A percentile compares a stretch with the other conserved stretches of the same genome.
phyloP scores from a whole-genome alignment of 768 basidiomycete genomes.

The Saitozyma podzolica region DNA sequence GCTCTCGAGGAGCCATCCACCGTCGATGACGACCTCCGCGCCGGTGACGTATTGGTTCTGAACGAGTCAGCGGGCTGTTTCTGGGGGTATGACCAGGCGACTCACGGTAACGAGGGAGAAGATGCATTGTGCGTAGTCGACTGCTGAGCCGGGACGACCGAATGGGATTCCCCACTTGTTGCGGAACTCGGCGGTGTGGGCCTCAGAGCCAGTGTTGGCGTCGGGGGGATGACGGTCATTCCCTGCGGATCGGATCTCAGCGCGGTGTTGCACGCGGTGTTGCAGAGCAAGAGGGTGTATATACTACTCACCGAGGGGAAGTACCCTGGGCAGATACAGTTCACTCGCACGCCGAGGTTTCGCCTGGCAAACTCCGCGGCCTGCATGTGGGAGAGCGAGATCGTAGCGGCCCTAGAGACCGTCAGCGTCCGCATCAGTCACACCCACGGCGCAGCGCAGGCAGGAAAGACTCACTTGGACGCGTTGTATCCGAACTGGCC shows the following conservation, averaged over 20 bases:
- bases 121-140: slow-evolving; percentile 46
- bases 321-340: slow-evolving; percentile 41
- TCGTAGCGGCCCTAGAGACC: slow-evolving; percentile 37
- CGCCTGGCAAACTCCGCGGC: slow-evolving; percentile 43
- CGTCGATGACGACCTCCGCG: slow-evolving; percentile 44
- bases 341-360: slow-evolving; percentile 40
- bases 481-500: slow-evolving; percentile 58
- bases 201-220: slow-evolving; percentile 2
- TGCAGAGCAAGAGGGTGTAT: background rate
- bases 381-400: slow-evolving; percentile 34
- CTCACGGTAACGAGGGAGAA: slow-evolving; percentile 39
- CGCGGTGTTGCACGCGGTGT: background rate
- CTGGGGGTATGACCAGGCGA: background rate
- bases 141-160: slow-evolving; percentile 41
- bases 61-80: background rate
- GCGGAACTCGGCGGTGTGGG: slow-evolving; percentile 19
- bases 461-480: slow-evolving; percentile 47
- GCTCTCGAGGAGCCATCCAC: slow-evolving; percentile 42
- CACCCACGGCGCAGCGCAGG: background rate
- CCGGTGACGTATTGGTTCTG: slow-evolving; percentile 50
- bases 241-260: slow-evolving; percentile 1
- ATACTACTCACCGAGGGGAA: slow-evolving; percentile 38
- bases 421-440: too few species aligned
- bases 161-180: slow-evolving; percentile 42
- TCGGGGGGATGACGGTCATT: slow-evolving; percentile 11